Conservation (phyloP, 2,329 filamentous ascomycete species). For the Fusarium incarnatum region DNA sequence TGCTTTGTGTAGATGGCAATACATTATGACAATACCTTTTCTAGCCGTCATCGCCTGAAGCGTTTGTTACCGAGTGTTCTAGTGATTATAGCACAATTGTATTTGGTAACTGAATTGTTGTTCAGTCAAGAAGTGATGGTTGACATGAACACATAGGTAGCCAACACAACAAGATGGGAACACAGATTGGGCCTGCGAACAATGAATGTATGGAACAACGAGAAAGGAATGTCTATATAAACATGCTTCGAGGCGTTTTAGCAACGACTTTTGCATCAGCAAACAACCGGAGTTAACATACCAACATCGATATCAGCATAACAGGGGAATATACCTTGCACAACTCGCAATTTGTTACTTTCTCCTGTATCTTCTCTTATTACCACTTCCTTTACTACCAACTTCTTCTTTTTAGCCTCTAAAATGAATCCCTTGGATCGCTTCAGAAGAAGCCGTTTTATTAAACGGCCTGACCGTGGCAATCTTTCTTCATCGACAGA, state of each 20-base stretch:
- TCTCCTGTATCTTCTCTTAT: neutral
- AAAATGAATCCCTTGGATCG: neutral
- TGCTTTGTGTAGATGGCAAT: constrained; percentile 9
- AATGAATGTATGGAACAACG: neutral
- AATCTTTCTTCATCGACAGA: neutral
- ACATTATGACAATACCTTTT: constrained; percentile 1
- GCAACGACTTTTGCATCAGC: neutral
- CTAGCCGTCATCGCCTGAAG: too few relatives aligned
- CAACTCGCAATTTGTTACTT: neutral
- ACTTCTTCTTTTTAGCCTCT: neutral
- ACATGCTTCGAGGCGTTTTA: neutral
- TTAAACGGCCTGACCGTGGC: neutral
- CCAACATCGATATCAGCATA: neutral
- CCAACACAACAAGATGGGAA: neutral
- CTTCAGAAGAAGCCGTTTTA: neutral
- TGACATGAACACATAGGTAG: neutral
- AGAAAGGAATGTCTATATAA: neutral
- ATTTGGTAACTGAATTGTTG: neutral
- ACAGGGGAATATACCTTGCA: neutral
- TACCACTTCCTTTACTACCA: neutral
- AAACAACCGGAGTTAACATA: neutral
- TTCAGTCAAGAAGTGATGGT: neutral
- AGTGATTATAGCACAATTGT: neutral
- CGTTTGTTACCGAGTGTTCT: neutral
- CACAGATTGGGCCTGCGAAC: neutral